Base-by-base conservation (phyloP, 2,329 filamentous ascomycete species). In the Thelonectria olida region DNA sequence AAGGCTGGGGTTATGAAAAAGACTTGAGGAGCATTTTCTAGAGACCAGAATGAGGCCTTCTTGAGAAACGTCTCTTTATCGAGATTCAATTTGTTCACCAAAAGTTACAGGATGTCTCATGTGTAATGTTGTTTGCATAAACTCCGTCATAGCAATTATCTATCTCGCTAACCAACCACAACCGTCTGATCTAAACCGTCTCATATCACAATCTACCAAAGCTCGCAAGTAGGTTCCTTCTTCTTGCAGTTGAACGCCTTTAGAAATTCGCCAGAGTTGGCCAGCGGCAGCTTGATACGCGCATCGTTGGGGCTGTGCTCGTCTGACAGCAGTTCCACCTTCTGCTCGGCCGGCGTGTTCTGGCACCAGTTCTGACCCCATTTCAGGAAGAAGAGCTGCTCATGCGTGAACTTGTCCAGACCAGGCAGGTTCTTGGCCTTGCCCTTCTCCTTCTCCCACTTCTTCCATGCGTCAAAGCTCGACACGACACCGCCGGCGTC, bases 301-400 rank as follows among this genome's bases (percentile, higher is more conserved):
- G 86, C 85, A 67, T 83, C 83, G 31, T 85, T 84, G 0, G 89
- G 90, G 5, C 88, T 85, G 76, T 92, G 90, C 0, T 85, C 84
- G 70, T 92, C 88, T 0, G 81, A 84, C 69, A 91, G 84, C 1
- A 81, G 76, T 54, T 82, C 79, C 31, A 88, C 81, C 5, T 85
- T 84, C 6, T 82, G 79, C 66, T 88, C 87, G 62, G 85, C 84
- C 7, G 85, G 83, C 2, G 78, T 83, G 79, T 90, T 90, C 34
- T 85, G 83, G 72, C 90, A 92, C 88, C 88, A 92, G 76, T 82
- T 84, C 66, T 87, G 88, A 4, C 79, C 84, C 71, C 86, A 92
- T 2, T 83, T 83, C 27, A 92, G 80, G 69, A 91, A 92, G 77
- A 92, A 92, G 4, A 92, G 74, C 74, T 92, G 88, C 63, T 91